A percentile compares a stretch with the other conserved stretches of the same genome.
phyloP scores from a whole-genome alignment of 768 basidiomycete species.

The Boletus eberwhitei region DNA sequence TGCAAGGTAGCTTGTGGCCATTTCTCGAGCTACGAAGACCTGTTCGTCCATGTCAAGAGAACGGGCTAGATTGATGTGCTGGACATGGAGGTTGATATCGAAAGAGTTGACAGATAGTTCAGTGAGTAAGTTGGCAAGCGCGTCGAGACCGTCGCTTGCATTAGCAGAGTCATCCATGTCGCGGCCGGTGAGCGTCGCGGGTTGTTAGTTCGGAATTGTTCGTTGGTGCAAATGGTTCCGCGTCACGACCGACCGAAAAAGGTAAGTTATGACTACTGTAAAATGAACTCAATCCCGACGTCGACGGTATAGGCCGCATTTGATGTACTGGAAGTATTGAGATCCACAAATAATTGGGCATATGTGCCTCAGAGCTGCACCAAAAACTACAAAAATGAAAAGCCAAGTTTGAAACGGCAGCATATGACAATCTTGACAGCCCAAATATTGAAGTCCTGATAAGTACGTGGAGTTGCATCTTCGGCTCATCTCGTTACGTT shows the following conservation, averaged over 20 bases:
- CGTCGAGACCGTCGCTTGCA: constrained; percentile 50
- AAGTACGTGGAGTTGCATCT: too few relatives aligned
- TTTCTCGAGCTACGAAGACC: constrained; percentile 57
- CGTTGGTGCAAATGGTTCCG: not conserved
- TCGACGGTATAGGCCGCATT: too few relatives aligned
- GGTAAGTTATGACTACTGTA: not conserved
- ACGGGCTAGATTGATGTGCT: constrained; percentile 62
- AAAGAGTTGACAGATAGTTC: constrained; percentile 57
- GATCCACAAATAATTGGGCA: too few relatives aligned
- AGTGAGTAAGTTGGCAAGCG: constrained; percentile 56
- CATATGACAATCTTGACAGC: too few relatives aligned
- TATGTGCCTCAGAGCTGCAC: too few relatives aligned
- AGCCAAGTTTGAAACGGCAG: too few relatives aligned
- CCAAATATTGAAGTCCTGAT: too few relatives aligned
- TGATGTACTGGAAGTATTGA: too few relatives aligned
- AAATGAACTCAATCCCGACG: too few relatives aligned
- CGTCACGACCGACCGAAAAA: constrained; percentile 7
- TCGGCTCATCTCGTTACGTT: too few relatives aligned
- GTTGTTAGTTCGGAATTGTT: not conserved
- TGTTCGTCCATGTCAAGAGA: constrained; percentile 59
- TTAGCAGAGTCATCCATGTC: constrained; percentile 49
- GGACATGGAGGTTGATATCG: constrained; percentile 59
- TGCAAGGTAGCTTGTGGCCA: constrained; percentile 60
- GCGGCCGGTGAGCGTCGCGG: not conserved
- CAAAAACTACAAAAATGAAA: too few relatives aligned